A percentile compares a stretch with the other conserved stretches of the same genome.
Conservation (phyloP, 176 grass and related monocot species). For the Raddia distichophylla region DNA sequence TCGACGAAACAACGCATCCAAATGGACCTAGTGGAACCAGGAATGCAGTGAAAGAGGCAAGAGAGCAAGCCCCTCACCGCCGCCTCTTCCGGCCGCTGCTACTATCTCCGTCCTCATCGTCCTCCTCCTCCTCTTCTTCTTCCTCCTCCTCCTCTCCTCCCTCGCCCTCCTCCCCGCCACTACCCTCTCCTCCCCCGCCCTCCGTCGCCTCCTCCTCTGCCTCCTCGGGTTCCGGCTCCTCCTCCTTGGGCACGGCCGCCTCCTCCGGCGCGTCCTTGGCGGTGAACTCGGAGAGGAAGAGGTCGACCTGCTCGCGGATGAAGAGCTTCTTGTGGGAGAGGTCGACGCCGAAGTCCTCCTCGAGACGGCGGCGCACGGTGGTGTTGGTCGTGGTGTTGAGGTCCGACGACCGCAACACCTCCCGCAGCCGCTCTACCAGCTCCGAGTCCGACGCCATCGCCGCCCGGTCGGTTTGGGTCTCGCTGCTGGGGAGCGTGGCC, state of each 20-base stretch:
- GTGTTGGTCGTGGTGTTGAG: conserved; percentile 84
- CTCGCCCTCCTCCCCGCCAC: conserved; percentile 24
- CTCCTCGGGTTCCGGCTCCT: conserved; percentile 31
- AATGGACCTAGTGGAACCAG: conserved; percentile 16
- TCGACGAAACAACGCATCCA: conserved; percentile 5
- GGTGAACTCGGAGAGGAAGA: conserved; percentile 68
- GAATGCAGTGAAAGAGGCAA: conserved; percentile 24
- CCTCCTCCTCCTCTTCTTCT: conserved; percentile 38
- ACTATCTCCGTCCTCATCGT: conserved; percentile 46
- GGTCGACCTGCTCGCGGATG: conserved; percentile 91
- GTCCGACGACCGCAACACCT: conserved; percentile 86
- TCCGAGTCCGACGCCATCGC: conserved; percentile 94
- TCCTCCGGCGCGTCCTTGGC: conserved; percentile 42
- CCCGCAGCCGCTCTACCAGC: conserved; percentile 78
- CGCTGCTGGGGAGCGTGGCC: conserved; percentile 29
- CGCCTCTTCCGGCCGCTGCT: conserved; percentile 62
- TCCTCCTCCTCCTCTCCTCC: conserved; percentile 13
- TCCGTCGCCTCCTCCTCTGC: conserved; percentile 38
- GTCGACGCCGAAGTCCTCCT: conserved; percentile 89
- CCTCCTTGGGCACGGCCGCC: conserved; percentile 28
- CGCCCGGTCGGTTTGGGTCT: conserved; percentile 45
- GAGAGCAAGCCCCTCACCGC: conserved; percentile 58
- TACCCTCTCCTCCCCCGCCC: conserved; percentile 37
- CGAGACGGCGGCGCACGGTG: conserved; percentile 77
- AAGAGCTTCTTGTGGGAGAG: conserved; percentile 93